Base-by-base conservation (phyloP, 805 yeast genomes). In the Ogataea parapolymorpha region DNA sequence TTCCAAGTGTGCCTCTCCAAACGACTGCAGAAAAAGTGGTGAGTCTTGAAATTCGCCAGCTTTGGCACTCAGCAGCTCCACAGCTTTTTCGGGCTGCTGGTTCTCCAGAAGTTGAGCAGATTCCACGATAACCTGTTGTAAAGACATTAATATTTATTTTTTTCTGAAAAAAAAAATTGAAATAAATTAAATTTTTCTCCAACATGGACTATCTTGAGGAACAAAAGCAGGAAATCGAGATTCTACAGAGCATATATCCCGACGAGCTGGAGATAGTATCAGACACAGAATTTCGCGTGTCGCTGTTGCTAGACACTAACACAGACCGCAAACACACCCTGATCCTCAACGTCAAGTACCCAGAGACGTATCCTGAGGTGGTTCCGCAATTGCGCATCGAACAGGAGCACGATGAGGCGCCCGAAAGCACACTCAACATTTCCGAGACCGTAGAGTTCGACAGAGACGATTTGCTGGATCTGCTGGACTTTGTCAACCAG, bases 181-280 rank as follows among this genome's bases (percentile, higher is more conserved):
- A 31, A 14, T 13, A 32, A 33, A 20, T 7, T 20, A 30, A 38
- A 22, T 23, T 33, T 32, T 26, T 28, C 32, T 28, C 39, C 24
- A 41, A 20, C 20, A 86, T 86, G 95, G 90, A 85, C 53, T 76
- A 81, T 42, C 58, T 63, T 38, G 96, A 86, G 61, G 97, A 93
- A 58, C 97, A 91, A 59, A 62, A 58, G 22, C 96, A 91, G 65
- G 99, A 91, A 62, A 61, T 93, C 33, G 97, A 90, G 62, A 89
- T 93, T 38, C 73, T 91, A 43, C 82, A 86, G 58, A 82, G 95
- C 13, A 91, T 91, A 41, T 91, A 93, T 60, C 99, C 98, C 5
- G 97, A 91, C 58, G 99, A 91, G 61, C 65, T 87, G 24, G 65
- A 59, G n/a, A 54, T 67, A 8, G 53, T 70, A 26, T 57, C 75